Base-by-base conservation (phyloP, 2,329 filamentous ascomycete genomes). In the Cordyceps javanica region DNA sequence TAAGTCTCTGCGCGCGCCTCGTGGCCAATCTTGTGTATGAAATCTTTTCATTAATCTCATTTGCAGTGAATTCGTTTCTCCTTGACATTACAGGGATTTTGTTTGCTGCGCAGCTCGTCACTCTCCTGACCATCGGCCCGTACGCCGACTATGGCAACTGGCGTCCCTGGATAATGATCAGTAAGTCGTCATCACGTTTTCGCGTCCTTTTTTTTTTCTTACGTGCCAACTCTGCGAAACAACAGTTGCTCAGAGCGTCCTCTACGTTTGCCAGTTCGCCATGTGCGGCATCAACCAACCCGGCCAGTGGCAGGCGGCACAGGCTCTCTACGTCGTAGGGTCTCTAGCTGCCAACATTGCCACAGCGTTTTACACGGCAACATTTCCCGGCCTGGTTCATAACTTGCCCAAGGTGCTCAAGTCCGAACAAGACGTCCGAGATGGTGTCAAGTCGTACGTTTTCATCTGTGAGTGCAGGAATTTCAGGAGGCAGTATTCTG, bases 111-210 rank as follows among this genome's bases (percentile, higher is more conserved):
- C 63, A 65, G 48, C 60, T 64, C n/a, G 60, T 59, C 36, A 52
- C 58, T 10, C 60, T 65, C 16, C 45, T 65, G 34, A 52, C 61
- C 25, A 23, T 64, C 10, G 63, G 63, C n/a, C 61, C 61, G 7
- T 64, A 64, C 42, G 63, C 62, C 55, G 62, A 65, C 57, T 65
- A 63, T 30, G 63, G 63, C 38, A 62, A 61, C 48, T 64, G 63
- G 62, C 61, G 62, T 1, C 63, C 62, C 11, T 63, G 60, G 58
- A 65, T 65, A 57, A 62, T 65, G 60, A 64, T 65, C 56, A 59
- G 59, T 62, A 41, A 34, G 51, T 45, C 7, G 10, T 21, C n/a
- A 8, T 5, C 11, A 21, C n/a, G 2, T 21, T 11, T 28, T 32
- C 41, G 25, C 23, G n/a, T n/a, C n/a, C n/a, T n/a, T n/a, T n/a